A percentile compares a stretch with the other conserved stretches of the same genome.
These are phyloP conservation scores for Aspergillus eucalypticola DNA, from an alignment of 2,329 filamentous ascomycete genomes.

Conservation along the genomic window DNA sequence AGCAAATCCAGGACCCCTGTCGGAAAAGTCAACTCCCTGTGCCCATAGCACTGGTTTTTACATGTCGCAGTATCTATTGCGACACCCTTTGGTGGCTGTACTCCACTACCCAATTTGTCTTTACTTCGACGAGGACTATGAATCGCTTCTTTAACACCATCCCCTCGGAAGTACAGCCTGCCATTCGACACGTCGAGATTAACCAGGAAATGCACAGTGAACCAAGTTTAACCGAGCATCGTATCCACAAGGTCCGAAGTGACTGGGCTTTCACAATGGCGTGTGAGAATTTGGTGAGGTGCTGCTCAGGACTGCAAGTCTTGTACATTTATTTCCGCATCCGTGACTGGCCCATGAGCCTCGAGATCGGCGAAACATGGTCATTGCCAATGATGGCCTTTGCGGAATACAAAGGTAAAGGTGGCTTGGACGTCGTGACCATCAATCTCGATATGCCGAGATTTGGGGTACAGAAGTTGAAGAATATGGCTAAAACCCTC, in stretches of 20 bases:
- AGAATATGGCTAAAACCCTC: slow-evolving; percentile 15
- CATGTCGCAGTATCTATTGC: slow-evolving; percentile 60
- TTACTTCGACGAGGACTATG: slow-evolving; percentile 18
- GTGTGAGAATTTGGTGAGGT: slow-evolving; percentile 18
- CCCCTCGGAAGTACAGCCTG: slow-evolving; percentile 59
- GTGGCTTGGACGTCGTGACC: slow-evolving; percentile 16
- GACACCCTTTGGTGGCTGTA: slow-evolving; percentile 70
- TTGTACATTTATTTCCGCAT: slow-evolving; percentile 21
- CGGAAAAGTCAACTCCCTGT: too few relatives aligned
- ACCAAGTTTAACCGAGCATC: slow-evolving; percentile 17
- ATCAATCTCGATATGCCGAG: slow-evolving; percentile 18
- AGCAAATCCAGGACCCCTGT: background rate
- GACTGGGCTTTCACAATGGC: slow-evolving; percentile 23
- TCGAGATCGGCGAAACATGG: slow-evolving; percentile 25
- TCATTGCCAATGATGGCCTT: slow-evolving; percentile 23
- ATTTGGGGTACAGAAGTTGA: slow-evolving; percentile 14
- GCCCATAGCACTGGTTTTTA: slow-evolving; percentile 58
- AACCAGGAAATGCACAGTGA: slow-evolving; percentile 28
- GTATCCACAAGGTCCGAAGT: slow-evolving; percentile 21
- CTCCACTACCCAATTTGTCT: slow-evolving; percentile 29
- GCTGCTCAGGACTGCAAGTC: slow-evolving; percentile 15
- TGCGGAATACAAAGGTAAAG: slow-evolving; percentile 2
- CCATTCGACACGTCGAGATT: slow-evolving; percentile 43
- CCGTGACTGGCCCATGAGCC: slow-evolving; percentile 22
- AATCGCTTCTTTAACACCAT: slow-evolving; percentile 39